These are phyloP conservation scores for Dorcoceras hygrometricum DNA, from an alignment of 257 asterid genomes.

Conservation along the genomic window DNA sequence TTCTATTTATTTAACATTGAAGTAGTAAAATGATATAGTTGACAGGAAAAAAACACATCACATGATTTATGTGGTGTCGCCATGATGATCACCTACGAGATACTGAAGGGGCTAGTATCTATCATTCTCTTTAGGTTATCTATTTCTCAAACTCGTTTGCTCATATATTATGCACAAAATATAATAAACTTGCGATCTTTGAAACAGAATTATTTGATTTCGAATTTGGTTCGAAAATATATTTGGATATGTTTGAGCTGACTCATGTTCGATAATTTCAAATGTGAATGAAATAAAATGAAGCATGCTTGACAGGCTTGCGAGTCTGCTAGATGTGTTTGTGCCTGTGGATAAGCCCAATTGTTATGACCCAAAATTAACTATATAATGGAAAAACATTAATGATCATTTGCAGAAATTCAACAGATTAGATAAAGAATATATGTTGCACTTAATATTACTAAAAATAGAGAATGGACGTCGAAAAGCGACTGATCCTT, in stretches of 20 bases:
- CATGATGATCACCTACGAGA: no score
- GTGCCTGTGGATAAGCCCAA: neutral
- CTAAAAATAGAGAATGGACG: neutral
- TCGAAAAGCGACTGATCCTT: neutral
- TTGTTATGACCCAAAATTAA: neutral
- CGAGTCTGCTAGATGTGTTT: neutral
- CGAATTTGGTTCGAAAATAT: no score
- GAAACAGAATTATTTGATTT: neutral
- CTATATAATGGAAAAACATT: no score
- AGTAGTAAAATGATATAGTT: no score
- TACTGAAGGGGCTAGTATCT: no score
- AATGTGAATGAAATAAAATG: no score
- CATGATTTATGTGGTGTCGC: no score
- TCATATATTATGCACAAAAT: no score
- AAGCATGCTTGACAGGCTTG: neutral
- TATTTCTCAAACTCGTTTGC: neutral
- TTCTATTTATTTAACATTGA: no score
- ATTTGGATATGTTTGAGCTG: neutral
- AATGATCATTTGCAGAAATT: neutral
- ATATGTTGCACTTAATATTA: neutral
- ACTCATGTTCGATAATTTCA: neutral
- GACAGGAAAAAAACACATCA: no score
- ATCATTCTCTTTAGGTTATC: no score
- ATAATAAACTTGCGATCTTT: neutral
- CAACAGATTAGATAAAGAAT: neutral